Evolutionary conservation across 306 rosid species (phyloP).

Genomic region (Senna tora): DNA sequence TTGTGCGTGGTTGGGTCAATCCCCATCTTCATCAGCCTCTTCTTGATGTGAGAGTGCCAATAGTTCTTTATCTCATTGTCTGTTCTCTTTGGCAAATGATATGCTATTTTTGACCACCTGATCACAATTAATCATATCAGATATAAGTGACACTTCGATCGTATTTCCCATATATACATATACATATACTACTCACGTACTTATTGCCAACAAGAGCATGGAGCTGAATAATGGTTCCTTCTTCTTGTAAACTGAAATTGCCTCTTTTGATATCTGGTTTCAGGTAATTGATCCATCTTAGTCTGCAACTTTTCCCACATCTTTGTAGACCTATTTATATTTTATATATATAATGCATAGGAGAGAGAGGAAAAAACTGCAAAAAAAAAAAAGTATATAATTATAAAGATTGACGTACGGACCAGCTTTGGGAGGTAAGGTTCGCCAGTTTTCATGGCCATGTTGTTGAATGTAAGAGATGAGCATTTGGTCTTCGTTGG

Average conservation of each 20-base stretch:
- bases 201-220: constrained; percentile 49
- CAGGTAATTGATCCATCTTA: constrained; percentile 49
- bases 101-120: constrained; percentile 54
- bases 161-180: too few species aligned
- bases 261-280: constrained; percentile 51
- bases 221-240: constrained; percentile 46
- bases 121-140: too few species aligned
- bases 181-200: too few species aligned
- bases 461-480: not conserved
- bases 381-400: too few species aligned
- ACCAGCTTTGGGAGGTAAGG: constrained; percentile 36
- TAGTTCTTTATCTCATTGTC: constrained; percentile 54
- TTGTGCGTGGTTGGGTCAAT: constrained; percentile 48
- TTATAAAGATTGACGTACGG: too few species aligned
- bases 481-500: constrained; percentile 29
- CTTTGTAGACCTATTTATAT: constrained; percentile 39
- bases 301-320: constrained; percentile 49
- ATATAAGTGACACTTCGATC: too few species aligned
- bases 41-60: constrained; percentile 51
- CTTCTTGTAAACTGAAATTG: constrained; percentile 46
- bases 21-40: constrained; percentile 44
- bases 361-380: too few species aligned
- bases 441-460: constrained; percentile 31
- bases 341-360: too few species aligned
- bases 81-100: constrained; percentile 45